These are phyloP conservation scores for Drechmeria coniospora DNA, from an alignment of 2,329 filamentous ascomycete genomes.

Conservation along the genomic window DNA sequence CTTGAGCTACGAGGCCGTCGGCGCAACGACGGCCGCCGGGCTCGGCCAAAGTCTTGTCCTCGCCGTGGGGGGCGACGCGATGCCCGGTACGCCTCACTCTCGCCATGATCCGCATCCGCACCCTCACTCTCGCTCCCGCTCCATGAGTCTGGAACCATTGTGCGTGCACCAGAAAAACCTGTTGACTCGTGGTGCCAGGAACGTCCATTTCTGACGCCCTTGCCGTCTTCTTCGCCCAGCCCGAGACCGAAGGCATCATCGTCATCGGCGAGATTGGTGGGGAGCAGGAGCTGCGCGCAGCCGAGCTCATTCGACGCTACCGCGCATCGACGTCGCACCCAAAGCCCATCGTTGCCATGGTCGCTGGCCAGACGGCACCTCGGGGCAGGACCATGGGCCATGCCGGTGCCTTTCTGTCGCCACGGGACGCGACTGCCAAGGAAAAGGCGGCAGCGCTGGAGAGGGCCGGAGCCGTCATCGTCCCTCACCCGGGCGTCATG, in stretches of 20 bases:
- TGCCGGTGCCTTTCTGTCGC: constrained; percentile 43
- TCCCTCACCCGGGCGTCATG: constrained; percentile 23
- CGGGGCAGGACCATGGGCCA: constrained; percentile 54
- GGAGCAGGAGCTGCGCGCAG: constrained; percentile 52
- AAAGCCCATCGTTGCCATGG: constrained; percentile 49
- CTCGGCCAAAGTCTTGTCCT: constrained; percentile 65
- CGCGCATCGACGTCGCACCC: constrained; percentile 36
- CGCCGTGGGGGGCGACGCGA: constrained; percentile 61
- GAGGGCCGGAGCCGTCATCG: constrained; percentile 19
- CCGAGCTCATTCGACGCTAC: constrained; percentile 56
- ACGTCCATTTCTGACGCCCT: constrained; percentile 59
- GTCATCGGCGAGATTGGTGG: constrained; percentile 60
- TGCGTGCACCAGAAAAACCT: too few relatives aligned
- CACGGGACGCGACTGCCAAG: constrained; percentile 15
- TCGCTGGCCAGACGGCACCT: constrained; percentile 49
- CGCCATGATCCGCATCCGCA: too few relatives aligned
- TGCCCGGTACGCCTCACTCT: constrained; percentile 34
- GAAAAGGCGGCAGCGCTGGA: constrained; percentile 18
- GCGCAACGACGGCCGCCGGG: constrained; percentile 56
- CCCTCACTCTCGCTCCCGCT: background rate
- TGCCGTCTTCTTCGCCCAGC: constrained; percentile 49
- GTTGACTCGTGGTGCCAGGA: constrained; percentile 8
- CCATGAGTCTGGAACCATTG: background rate
- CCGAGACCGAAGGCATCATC: constrained; percentile 55
- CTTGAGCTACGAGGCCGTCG: constrained; percentile 66